Percentiles rank a stretch among this genome's conserved stretches.
These are phyloP conservation scores for Xerocomus potaroensis DNA, from an alignment of 768 basidiomycete genomes.

Conservation along the genomic window DNA sequence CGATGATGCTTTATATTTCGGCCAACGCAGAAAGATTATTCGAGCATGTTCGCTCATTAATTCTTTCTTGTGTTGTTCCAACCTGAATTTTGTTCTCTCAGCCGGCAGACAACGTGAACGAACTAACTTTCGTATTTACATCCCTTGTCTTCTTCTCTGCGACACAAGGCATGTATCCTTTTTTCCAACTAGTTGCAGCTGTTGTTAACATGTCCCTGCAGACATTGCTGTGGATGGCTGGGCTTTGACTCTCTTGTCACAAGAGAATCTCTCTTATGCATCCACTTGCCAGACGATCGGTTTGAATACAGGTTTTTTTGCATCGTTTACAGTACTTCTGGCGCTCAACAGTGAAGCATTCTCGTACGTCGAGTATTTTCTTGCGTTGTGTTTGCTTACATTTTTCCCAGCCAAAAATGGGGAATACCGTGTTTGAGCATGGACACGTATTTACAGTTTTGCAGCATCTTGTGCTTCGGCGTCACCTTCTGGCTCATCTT, in stretches of 20 bases:
- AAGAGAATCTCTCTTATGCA: constrained; percentile 92
- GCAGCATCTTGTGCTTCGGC: constrained; percentile 71
- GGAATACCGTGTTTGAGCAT: constrained; percentile 70
- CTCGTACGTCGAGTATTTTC: constrained; percentile 44
- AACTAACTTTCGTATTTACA: constrained; percentile 82
- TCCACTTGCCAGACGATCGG: constrained; percentile 99
- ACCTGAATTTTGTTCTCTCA: constrained; percentile 33
- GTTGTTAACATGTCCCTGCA: constrained; percentile 31
- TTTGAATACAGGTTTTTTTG: constrained; percentile 90
- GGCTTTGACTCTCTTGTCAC: constrained; percentile 82
- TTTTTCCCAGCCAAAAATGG: constrained; percentile 58
- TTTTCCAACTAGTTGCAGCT: neutral
- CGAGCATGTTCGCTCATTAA: constrained; percentile 53
- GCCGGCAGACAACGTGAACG: constrained; percentile 76
- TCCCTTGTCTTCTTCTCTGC: constrained; percentile 92
- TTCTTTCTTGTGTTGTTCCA: constrained; percentile 1
- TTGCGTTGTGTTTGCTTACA: constrained; percentile 6
- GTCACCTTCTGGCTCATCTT: constrained; percentile 88
- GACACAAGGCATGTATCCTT: constrained; percentile 73
- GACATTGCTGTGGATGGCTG: constrained; percentile 98
- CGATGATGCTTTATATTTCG: constrained; percentile 76
- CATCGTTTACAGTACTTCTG: constrained; percentile 95
- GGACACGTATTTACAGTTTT: constrained; percentile 80
- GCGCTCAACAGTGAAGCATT: constrained; percentile 96
- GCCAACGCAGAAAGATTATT: constrained; percentile 70